Evolutionary conservation across 495 filamentous ascomycete species (phyloP), one percentile per base, ranked within the genome.

Genomic region (Penicillium ucsense): DNA sequence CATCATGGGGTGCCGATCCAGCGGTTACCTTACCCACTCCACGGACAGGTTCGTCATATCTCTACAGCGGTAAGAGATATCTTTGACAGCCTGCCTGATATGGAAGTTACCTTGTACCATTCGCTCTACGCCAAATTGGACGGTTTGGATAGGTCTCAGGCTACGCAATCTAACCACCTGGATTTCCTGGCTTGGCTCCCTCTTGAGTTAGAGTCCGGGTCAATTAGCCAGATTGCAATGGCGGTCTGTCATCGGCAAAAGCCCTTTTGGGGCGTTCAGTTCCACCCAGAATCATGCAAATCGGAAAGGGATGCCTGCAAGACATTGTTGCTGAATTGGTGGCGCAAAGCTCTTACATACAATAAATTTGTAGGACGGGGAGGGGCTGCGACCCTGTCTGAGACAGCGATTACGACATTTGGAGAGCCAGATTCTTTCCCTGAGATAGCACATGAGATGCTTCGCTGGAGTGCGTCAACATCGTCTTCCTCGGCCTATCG

Each of bases 251-350:
- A 95, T 60, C 64, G 41, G 29, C 49, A 53, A 3, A 87, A 82
- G 54, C 92, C 92, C 4, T 94, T 91, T 53, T 95, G 84, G 82
- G 92, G 84, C 0, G 69, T 98, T 33, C 92, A 98, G 57, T 97
- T 91, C 60, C 92, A 98, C 58, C 90, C 91, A 0, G 92, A 98
- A 62, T 94, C 88, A 0, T 84, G 94, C 52, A 95, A 91, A 58
- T 94, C 92, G 8, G 63, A 74, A 4, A 79, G 79, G 42, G 55
- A 69, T n/a, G 76, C 80, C 31, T 85, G 87, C 31, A 75, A 71
- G 29, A 61, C 68, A 34, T 69, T 96, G 31, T 72, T 96, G 29
- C 56, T 64, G 38, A 88, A 85, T 51, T 98, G 90, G 87, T 95
- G 89, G 74, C 55, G 62, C 4, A 60, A 59, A 52, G 55, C 61